Evolutionary conservation across 805 yeast genomes (phyloP).

Genomic region (Kockiozyma suomiensis): DNA sequence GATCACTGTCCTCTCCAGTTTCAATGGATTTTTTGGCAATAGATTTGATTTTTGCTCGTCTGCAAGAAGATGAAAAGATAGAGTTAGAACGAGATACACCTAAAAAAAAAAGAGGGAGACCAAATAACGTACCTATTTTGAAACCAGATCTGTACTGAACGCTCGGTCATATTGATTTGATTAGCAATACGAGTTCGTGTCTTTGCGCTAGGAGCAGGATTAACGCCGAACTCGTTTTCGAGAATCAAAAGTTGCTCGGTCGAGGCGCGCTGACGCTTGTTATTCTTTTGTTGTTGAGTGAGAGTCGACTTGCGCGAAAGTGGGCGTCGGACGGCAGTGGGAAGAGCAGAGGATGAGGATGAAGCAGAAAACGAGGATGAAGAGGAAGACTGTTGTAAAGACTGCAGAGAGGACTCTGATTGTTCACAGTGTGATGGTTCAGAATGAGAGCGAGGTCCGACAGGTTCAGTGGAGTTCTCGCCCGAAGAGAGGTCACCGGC

Average conservation of each 20-base stretch:
- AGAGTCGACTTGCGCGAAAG: slow-evolving; percentile 29
- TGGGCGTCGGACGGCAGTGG: slow-evolving; percentile 7
- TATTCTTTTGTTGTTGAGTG: slow-evolving; percentile 44
- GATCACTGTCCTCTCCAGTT: slow-evolving; percentile 30
- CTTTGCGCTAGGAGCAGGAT: slow-evolving; percentile 62
- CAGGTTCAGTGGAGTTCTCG: background rate
- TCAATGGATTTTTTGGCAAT: slow-evolving; percentile 32
- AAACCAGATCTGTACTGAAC: slow-evolving; percentile 91
- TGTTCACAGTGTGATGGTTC: background rate
- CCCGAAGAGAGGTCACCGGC: slow-evolving; percentile 8
- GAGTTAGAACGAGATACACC: background rate
- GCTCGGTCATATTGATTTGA: slow-evolving; percentile 78
- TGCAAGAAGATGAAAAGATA: background rate
- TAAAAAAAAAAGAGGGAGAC: too few species aligned
- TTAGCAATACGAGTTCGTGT: slow-evolving; percentile 57
- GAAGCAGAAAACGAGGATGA: background rate
- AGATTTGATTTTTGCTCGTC: slow-evolving; percentile 34
- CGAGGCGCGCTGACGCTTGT: slow-evolving; percentile 69
- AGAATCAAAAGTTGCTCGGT: slow-evolving; percentile 75
- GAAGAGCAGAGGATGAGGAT: slow-evolving; percentile 1
- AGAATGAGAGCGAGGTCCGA: background rate
- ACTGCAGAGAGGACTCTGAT: background rate
- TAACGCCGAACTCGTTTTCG: slow-evolving; percentile 66
- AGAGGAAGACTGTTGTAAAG: background rate
- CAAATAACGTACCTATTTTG: slow-evolving; percentile 54